phyloP scores from a whole-genome alignment of 2,329 filamentous ascomycete species.

The Hymenoscyphus albidus region DNA sequence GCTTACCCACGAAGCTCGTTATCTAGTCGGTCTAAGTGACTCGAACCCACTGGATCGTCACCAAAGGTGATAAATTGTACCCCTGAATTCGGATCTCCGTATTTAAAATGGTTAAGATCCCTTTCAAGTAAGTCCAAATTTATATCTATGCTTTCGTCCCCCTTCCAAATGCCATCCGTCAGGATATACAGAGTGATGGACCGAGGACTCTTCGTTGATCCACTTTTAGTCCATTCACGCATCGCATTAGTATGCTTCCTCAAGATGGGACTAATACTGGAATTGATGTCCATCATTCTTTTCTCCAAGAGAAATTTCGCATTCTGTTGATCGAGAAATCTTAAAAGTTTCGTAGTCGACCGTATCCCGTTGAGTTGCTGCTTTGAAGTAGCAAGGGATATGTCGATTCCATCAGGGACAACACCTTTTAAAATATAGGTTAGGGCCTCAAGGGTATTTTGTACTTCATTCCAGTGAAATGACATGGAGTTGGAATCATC shows the following conservation, averaged over 20 bases:
- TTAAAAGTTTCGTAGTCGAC: not conserved
- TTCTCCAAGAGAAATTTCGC: not conserved
- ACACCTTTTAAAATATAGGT: not conserved
- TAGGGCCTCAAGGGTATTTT: not conserved
- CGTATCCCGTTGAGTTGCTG: not conserved
- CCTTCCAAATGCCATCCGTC: constrained; percentile 1
- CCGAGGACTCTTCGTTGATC: not conserved
- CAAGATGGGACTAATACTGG: not conserved
- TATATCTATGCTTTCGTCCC: not conserved
- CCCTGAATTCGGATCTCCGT: not conserved
- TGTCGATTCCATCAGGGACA: not conserved
- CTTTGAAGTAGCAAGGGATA: not conserved
- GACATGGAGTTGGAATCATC: constrained; percentile 3
- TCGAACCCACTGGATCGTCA: not conserved
- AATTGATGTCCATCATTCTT: not conserved
- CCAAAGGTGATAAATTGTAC: constrained; percentile 3
- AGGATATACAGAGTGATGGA: not conserved
- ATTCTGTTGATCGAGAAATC: not conserved
- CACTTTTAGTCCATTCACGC: not conserved
- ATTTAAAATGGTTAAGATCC: not conserved
- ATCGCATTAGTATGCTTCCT: not conserved
- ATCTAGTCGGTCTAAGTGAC: not conserved
- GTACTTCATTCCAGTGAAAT: not conserved
- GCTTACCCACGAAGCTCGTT: not conserved
- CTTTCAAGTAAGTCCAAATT: not conserved